phyloP scores from a whole-genome alignment of 331 rosid genomes.

The Prunus yedoensis region DNA sequence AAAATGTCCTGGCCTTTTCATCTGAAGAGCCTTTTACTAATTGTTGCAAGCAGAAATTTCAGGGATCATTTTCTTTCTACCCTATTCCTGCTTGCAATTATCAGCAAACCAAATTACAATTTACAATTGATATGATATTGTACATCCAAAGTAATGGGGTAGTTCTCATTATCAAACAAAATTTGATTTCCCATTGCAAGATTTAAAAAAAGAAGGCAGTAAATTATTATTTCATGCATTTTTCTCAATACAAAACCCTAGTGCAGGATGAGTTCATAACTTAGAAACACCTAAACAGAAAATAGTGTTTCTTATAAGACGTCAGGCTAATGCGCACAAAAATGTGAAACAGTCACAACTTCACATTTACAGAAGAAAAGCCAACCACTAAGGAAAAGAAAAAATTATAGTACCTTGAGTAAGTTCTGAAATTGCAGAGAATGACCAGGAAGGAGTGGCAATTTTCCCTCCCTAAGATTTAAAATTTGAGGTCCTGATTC shows the following conservation, averaged over 20 bases:
- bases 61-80: background rate
- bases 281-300: background rate
- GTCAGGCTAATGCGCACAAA: background rate
- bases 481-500: constrained; percentile 62
- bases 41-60: background rate
- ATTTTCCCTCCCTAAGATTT: constrained; percentile 70
- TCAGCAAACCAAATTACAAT: background rate
- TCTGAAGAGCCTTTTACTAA: background rate
- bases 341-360: background rate
- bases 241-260: background rate
- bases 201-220: background rate
- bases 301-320: too few species aligned
- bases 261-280: background rate
- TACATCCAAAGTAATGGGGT: background rate
- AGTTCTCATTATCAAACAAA: background rate
- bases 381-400: background rate
- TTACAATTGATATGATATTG: background rate
- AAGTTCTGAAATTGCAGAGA: constrained; percentile 86
- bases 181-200: background rate
- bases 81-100: background rate
- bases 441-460: constrained; percentile 82
- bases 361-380: background rate
- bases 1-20: background rate
- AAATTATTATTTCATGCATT: background rate
- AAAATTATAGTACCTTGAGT: constrained; percentile 65